Percentiles rank a stretch among this genome's conserved stretches.
These are phyloP conservation scores for Backusella luteola DNA, from an alignment of 192 early-diverging fungal genomes.

Conservation along the genomic window DNA sequence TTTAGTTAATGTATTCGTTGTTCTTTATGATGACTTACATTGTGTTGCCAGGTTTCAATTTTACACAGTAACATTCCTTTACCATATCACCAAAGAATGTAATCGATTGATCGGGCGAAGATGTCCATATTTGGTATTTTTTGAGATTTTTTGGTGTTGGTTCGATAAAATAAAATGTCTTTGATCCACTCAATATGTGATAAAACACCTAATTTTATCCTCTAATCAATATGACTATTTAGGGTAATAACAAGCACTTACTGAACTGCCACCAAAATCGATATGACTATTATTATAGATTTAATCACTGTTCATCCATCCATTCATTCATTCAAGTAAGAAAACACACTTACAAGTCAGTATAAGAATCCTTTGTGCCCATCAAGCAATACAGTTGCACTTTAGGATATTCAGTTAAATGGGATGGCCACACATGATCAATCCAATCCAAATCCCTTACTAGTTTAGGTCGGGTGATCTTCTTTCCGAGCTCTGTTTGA, in stretches of 20 bases:
- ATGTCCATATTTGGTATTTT: constrained; percentile 89
- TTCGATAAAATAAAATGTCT: constrained; percentile 87
- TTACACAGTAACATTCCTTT: constrained; percentile 74
- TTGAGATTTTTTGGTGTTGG: constrained; percentile 82
- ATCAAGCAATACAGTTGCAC: constrained; percentile 93
- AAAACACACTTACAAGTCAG: constrained; percentile 65
- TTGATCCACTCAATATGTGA: constrained; percentile 82
- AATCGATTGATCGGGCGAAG: constrained; percentile 77
- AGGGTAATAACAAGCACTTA: background rate
- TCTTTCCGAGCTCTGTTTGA: constrained; percentile 61
- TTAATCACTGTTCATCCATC: no score
- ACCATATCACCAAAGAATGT: constrained; percentile 87
- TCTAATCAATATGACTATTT: background rate
- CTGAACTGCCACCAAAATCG: constrained; percentile 80
- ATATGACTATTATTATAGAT: constrained; percentile 54
- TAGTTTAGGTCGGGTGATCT: constrained; percentile 70
- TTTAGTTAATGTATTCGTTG: background rate
- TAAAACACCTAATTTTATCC: constrained; percentile 67
- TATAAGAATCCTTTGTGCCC: constrained; percentile 89
- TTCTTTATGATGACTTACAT: constrained; percentile 50
- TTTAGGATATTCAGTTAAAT: constrained; percentile 71
- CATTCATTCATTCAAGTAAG: no score
- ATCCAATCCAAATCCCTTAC: constrained; percentile 90
- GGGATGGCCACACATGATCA: constrained; percentile 81
- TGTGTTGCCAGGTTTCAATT: constrained; percentile 79